phyloP scores from a whole-genome alignment of 2,329 filamentous ascomycete genomes.

The Thielaviopsis cerberus region DNA sequence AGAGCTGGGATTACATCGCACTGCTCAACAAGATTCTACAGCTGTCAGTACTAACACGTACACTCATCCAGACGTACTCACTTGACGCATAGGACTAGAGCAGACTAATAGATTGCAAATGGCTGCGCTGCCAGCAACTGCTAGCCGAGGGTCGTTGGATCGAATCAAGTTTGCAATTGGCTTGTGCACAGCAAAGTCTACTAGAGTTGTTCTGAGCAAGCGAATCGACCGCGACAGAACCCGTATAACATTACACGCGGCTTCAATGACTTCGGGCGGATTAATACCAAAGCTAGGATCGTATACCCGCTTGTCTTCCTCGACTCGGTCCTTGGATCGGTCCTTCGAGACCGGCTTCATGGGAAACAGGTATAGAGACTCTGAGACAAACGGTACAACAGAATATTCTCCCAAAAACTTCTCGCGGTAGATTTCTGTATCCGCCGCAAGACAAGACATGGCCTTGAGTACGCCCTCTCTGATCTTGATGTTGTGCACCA shows the following conservation, averaged over 20 bases:
- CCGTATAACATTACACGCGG: conserved; percentile 65
- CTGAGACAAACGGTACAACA: conserved; percentile 60
- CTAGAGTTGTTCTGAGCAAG: conserved; percentile 66
- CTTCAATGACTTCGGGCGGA: conserved; percentile 57
- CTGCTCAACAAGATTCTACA: conserved; percentile 50
- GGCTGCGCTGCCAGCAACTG: conserved; percentile 68
- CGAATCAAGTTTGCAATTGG: conserved; percentile 60
- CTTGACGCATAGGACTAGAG: conserved; percentile 79
- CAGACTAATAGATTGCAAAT: conserved; percentile 74
- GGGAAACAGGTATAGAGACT: conserved; percentile 49
- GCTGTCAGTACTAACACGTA: too few species aligned
- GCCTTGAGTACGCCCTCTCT: conserved; percentile 62
- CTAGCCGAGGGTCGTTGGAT: conserved; percentile 58
- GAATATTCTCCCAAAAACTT: conserved; percentile 59
- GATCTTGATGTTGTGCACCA: conserved; percentile 53
- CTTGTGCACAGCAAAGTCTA: conserved; percentile 65
- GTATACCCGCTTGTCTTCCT: not conserved
- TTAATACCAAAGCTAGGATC: conserved; percentile 48
- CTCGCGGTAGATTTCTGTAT: conserved; percentile 71
- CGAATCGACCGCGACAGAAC: conserved; percentile 72
- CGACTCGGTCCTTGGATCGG: conserved; percentile 17
- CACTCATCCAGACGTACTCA: conserved; percentile 31
- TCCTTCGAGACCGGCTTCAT: conserved; percentile 30
- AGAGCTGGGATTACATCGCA: conserved; percentile 57
- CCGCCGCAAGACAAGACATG: conserved; percentile 61